Conservation (phyloP, 495 filamentous ascomycete species). For the Xylaria sp. region DNA sequence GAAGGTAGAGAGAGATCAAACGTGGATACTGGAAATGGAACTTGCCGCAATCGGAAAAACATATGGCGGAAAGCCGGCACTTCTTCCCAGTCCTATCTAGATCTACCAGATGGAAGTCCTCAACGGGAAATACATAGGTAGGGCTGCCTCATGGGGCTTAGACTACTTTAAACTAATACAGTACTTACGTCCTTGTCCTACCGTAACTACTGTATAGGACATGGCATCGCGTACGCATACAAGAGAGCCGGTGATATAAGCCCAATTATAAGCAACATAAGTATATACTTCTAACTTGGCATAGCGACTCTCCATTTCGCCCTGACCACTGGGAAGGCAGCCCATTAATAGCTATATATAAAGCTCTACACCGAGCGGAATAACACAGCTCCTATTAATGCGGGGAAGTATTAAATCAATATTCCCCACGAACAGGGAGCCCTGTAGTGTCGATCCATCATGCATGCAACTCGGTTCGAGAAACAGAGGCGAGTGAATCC, state of each 20-base stretch:
- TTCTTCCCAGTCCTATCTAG: conserved; percentile 1
- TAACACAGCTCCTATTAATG: background rate
- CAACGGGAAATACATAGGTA: background rate
- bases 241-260: background rate
- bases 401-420: background rate
- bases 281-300: conserved; percentile 1
- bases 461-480: conserved; percentile 16
- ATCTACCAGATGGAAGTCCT: background rate
- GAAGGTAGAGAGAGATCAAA: background rate
- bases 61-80: conserved; percentile 2
- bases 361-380: background rate
- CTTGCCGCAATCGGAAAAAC: background rate
- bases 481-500: conserved; percentile 3
- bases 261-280: background rate
- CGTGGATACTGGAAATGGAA: background rate
- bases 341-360: conserved; percentile 2
- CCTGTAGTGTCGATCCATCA: conserved; percentile 20
- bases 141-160: background rate
- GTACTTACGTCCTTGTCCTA: background rate
- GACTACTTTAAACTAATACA: background rate
- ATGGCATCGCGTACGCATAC: background rate
- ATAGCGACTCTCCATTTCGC: background rate
- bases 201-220: background rate
- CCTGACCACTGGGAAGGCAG: background rate
- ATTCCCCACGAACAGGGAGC: conserved; percentile 13